These are phyloP conservation scores for Penicillium cinerascens DNA, from an alignment of 495 filamentous ascomycete genomes.

Conservation along the genomic window DNA sequence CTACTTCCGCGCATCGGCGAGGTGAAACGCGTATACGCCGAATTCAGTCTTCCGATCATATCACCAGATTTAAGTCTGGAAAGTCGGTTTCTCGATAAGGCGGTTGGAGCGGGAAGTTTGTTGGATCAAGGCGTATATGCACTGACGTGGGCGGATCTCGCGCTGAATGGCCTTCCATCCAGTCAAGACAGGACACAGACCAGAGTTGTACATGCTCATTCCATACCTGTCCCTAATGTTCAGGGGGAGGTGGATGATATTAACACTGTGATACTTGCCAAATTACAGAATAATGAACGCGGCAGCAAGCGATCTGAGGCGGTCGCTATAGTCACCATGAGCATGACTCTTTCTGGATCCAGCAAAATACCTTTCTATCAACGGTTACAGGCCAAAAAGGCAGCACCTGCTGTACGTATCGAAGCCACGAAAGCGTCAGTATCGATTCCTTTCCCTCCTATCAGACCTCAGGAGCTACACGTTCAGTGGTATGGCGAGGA, in stretches of 20 bases:
- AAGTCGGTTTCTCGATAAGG: constrained; percentile 5
- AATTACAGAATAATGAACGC: neutral
- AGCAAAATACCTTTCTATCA: neutral
- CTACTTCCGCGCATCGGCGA: constrained; percentile 7
- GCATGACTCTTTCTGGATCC: constrained; percentile 5
- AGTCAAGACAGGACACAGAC: neutral
- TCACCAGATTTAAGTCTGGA: constrained; percentile 1
- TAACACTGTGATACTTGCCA: constrained; percentile 2
- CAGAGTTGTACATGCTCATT: constrained; percentile 5
- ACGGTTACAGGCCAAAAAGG: constrained; percentile 1
- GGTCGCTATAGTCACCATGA: constrained; percentile 5
- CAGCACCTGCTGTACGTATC: constrained; percentile 5
- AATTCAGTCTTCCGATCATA: constrained; percentile 3
- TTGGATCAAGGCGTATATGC: constrained; percentile 9
- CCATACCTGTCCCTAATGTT: neutral
- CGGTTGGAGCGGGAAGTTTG: constrained; percentile 4
- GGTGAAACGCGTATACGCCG: constrained; percentile 3
- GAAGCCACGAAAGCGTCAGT: constrained; percentile 6
- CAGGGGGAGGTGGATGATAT: constrained; percentile 2
- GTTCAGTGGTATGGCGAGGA: constrained; percentile 6
- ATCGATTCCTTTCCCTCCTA: constrained; percentile 6
- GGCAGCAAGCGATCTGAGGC: constrained; percentile 1
- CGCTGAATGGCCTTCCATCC: constrained; percentile 4
- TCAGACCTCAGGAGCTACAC: constrained; percentile 4
- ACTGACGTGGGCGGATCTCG: constrained; percentile 8